phyloP scores from a whole-genome alignment of 495 filamentous ascomycete species.

The Apiosordaria backusii region DNA sequence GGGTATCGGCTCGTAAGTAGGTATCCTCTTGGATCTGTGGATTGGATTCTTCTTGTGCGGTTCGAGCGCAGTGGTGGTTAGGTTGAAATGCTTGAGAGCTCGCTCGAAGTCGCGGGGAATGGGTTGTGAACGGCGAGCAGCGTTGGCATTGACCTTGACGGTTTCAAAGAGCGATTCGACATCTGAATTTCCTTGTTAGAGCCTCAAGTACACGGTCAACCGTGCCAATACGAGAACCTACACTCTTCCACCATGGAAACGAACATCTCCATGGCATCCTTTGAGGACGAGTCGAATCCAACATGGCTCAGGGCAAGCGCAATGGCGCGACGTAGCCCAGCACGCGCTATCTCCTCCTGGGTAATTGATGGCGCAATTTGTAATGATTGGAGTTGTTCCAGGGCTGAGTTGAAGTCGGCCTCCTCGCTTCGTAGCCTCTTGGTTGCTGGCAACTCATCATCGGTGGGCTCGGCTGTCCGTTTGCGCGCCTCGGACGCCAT shows the following conservation, averaged over 20 bases:
- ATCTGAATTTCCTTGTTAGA: conserved; percentile 27
- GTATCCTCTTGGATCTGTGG: conserved; percentile 28
- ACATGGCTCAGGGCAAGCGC: conserved; percentile 37
- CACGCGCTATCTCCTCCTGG: conserved; percentile 33
- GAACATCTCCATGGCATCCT: conserved; percentile 45
- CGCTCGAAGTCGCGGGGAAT: conserved; percentile 42
- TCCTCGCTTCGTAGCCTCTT: conserved; percentile 34
- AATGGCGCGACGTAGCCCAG: conserved; percentile 39
- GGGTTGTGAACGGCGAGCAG: conserved; percentile 36
- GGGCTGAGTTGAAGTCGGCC: background rate
- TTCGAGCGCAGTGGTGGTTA: conserved; percentile 34
- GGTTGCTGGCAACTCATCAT: conserved; percentile 13
- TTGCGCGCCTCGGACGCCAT: conserved; percentile 24
- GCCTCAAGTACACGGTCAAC: background rate
- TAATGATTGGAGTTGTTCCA: background rate
- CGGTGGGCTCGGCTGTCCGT: conserved; percentile 23
- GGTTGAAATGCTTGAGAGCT: conserved; percentile 33
- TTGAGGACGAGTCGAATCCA: conserved; percentile 40
- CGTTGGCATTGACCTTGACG: conserved; percentile 33
- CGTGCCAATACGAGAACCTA: conserved; percentile 17
- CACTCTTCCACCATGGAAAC: conserved; percentile 38
- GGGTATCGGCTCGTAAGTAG: conserved; percentile 31
- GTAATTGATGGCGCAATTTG: background rate
- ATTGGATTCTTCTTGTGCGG: conserved; percentile 42
- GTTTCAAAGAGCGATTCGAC: conserved; percentile 29